These are phyloP conservation scores for Neonectria punicea DNA, from an alignment of 2,329 filamentous ascomycete genomes.

Conservation along the genomic window DNA sequence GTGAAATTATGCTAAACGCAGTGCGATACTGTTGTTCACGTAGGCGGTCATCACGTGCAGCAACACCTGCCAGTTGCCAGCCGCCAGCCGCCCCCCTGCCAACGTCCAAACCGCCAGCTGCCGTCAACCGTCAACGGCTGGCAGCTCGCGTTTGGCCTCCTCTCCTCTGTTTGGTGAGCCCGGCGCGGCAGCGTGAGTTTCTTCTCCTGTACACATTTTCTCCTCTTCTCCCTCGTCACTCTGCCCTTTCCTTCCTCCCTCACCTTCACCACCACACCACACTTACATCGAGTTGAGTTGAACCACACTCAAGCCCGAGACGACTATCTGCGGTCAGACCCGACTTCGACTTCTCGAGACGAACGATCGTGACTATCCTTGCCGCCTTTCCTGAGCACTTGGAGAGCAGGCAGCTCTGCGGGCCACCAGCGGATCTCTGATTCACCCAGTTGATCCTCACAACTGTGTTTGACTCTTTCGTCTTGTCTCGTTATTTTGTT, in stretches of 20 bases:
- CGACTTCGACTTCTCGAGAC: neutral
- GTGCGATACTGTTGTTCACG: neutral
- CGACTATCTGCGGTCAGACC: neutral
- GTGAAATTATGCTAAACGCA: no score
- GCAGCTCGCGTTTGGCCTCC: neutral
- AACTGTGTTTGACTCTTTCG: neutral
- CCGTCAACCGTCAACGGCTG: neutral
- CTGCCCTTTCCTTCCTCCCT: neutral
- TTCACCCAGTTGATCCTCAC: neutral
- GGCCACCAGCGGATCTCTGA: neutral
- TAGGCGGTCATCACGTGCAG: neutral
- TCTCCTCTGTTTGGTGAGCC: neutral
- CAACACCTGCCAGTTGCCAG: neutral
- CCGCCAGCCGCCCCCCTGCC: neutral
- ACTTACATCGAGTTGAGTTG: neutral
- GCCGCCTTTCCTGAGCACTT: neutral
- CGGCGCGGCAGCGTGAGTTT: neutral
- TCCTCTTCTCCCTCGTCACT: neutral
- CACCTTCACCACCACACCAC: neutral
- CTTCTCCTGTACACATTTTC: neutral
- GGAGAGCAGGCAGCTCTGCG: neutral
- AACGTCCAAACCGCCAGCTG: neutral
- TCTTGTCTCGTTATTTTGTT: neutral
- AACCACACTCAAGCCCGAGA: neutral
- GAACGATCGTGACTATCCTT: neutral